phyloP scores from a whole-genome alignment of 2,329 filamentous ascomycete genomes.

The Ophiostoma novo-ulmi region DNA sequence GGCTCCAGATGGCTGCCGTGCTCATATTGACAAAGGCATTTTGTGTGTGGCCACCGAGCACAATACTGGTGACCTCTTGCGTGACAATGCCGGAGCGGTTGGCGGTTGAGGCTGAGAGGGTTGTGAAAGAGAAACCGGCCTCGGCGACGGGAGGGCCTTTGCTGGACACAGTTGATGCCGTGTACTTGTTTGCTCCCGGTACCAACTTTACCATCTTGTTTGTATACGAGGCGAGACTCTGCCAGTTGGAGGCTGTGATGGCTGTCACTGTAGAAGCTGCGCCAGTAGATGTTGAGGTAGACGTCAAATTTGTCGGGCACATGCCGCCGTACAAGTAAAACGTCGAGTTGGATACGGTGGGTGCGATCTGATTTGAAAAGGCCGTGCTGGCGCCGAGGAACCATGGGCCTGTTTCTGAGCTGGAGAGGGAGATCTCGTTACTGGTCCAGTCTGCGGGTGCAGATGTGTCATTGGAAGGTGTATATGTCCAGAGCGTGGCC shows the following conservation, averaged over 20 bases:
- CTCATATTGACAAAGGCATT: conserved; percentile 91
- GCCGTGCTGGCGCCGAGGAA: conserved; percentile 55
- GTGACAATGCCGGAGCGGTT: conserved; percentile 57
- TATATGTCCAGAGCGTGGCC: conserved; percentile 62
- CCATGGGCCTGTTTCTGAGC: conserved; percentile 38
- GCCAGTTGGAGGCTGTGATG: conserved; percentile 49
- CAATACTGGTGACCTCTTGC: conserved; percentile 71
- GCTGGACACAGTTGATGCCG: conserved; percentile 38
- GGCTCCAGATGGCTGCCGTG: conserved; percentile 76
- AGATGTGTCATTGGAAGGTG: conserved; percentile 23
- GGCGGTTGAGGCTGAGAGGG: conserved; percentile 63
- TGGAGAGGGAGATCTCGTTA: conserved; percentile 12
- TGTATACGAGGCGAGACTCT: conserved; percentile 68
- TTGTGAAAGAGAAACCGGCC: conserved; percentile 80
- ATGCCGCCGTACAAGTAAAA: conserved; percentile 84
- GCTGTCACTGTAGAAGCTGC: conserved; percentile 30
- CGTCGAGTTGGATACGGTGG: conserved; percentile 47
- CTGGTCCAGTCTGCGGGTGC: conserved; percentile 15
- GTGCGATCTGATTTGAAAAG: conserved; percentile 60
- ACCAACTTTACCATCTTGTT: conserved; percentile 69
- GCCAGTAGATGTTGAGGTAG: conserved; percentile 29
- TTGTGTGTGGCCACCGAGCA: conserved; percentile 80
- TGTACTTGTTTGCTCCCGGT: conserved; percentile 40
- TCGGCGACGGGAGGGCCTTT: conserved; percentile 68
- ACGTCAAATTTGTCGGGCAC: conserved; percentile 52